Evolutionary conservation across 352 stramenopile genomes (phyloP).

Genomic region (Peronospora destructor): DNA sequence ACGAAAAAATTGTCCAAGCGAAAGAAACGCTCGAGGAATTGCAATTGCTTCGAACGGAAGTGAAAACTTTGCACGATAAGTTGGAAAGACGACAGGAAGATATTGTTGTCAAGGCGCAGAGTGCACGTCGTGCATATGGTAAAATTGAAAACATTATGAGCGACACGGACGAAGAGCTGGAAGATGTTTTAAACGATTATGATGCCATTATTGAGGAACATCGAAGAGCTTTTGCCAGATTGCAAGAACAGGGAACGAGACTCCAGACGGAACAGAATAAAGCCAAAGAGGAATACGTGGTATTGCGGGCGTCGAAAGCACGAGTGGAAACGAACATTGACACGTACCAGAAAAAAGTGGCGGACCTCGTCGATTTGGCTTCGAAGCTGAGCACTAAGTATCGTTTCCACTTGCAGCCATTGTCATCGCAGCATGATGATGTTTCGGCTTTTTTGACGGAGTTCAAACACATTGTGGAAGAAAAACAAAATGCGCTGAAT

Average conservation of each 20-base stretch:
- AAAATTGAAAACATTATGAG: conserved; percentile 70
- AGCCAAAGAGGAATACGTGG: conserved; percentile 29
- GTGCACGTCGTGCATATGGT: conserved; percentile 28
- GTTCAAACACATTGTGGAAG: conserved; percentile 39
- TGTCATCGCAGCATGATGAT: conserved; percentile 50
- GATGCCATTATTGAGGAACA: conserved; percentile 48
- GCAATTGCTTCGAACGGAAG: conserved; percentile 39
- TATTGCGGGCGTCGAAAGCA: conserved; percentile 34
- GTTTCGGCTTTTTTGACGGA: conserved; percentile 42
- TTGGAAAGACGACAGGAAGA: conserved; percentile 36
- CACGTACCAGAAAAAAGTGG: conserved; percentile 30
- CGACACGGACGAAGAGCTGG: conserved; percentile 57
- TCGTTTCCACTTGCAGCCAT: conserved; percentile 40
- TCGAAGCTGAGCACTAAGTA: conserved; percentile 49
- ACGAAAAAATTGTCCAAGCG: conserved; percentile 34
- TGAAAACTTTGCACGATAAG: conserved; percentile 27
- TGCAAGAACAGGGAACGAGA: conserved; percentile 33
- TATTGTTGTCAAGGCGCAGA: conserved; percentile 34
- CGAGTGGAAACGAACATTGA: conserved; percentile 51
- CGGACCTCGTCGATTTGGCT: conserved; percentile 40
- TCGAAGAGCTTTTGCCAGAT: conserved; percentile 18
- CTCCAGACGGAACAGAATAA: conserved; percentile 26
- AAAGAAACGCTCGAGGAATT: conserved; percentile 53
- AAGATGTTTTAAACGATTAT: conserved; percentile 46
- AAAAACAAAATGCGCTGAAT: conserved; percentile 38